Evolutionary conservation across 495 filamentous ascomycete genomes (phyloP), one percentile per base, ranked within the genome.

Genomic region (Beverwykella pulmonaria): DNA sequence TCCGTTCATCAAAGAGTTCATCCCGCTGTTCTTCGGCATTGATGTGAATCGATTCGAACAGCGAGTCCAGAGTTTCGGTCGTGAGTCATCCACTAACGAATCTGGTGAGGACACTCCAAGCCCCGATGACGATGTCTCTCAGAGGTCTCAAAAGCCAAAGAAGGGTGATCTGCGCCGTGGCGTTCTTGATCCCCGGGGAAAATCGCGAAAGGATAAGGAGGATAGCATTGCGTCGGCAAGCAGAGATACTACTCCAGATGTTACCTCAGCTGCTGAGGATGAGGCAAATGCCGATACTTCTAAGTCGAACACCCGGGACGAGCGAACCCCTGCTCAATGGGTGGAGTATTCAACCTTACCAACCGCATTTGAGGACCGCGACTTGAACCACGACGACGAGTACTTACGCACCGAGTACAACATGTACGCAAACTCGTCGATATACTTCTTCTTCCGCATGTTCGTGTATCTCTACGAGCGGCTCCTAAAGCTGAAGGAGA

Each of bases 391-490:
- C 8, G 91, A 96, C 52, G 86, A 91, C 50, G 88, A 91, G 25
- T 96, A 91, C 79, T 82, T 83, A 68, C 89, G 94, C 61, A 83
- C 85, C 9, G 83, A 80, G 65, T 96, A 90, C 80, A 91, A 92
- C 65, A 83, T 98, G 71, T 99, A 93, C 78, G 88, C 86, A 74
- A 98, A 96, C 75, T 82, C 91, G 62, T 88, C 88, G 49, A 90
- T 99, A 47, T 93, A 90, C 71, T 91, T 91, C 78, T 97, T 99
- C 81, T 89, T 99, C 80, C 88, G 89, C 20, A 86, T 93, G 36
- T 96, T 98, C 76, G 86, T 94, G 75, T 88, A 89, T 2, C 80
- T 98, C 7, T 98, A 93, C 76, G 86, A 88, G 65, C 88, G 95
- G 36, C 83, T 99, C 14, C 79, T 87, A 59, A 85, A 88, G 56